Percentiles rank a stretch among this genome's conserved stretches.
phyloP scores from a whole-genome alignment of 768 basidiomycete genomes.

The Phylloporus sp. region DNA sequence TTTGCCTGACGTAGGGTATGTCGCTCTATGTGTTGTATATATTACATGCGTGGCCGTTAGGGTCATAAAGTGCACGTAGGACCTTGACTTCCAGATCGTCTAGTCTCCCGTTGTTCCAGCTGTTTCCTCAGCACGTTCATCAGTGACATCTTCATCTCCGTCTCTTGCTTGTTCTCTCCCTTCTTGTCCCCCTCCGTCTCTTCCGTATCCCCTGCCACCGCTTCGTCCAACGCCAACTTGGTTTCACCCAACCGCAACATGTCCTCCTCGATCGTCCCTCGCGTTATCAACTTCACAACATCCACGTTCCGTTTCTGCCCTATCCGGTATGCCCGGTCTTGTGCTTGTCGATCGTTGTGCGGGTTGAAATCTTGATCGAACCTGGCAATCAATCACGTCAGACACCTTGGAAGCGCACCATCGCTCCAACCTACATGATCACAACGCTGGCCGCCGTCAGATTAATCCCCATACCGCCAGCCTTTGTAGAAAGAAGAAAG shows the following conservation, averaged over 20 bases:
- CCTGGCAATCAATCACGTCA: slow-evolving; percentile 36
- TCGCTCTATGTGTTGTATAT: slow-evolving; percentile 19
- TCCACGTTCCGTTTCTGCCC: slow-evolving; percentile 93
- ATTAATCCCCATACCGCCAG: slow-evolving; percentile 96
- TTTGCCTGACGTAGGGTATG: slow-evolving; percentile 33
- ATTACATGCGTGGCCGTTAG: slow-evolving; percentile 4
- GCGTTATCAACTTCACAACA: slow-evolving; percentile 89
- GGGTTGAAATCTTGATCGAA: slow-evolving; percentile 99
- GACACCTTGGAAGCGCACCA: background rate
- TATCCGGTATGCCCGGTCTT: slow-evolving; percentile 95
- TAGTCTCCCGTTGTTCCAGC: slow-evolving; percentile 53
- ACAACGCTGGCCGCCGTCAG: slow-evolving; percentile 94
- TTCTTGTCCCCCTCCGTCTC: slow-evolving; percentile 57
- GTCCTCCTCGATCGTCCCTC: slow-evolving; percentile 93
- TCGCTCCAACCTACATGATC: slow-evolving; percentile 59
- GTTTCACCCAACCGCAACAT: slow-evolving; percentile 87
- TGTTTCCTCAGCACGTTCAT: slow-evolving; percentile 82
- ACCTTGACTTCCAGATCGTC: slow-evolving; percentile 5
- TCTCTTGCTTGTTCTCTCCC: slow-evolving; percentile 61
- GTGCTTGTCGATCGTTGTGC: slow-evolving; percentile 96
- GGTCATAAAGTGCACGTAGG: slow-evolving; percentile 6
- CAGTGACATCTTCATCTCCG: slow-evolving; percentile 79
- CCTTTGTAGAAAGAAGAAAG: slow-evolving; percentile 89
- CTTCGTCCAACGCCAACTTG: slow-evolving; percentile 88
- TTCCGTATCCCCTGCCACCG: slow-evolving; percentile 72